phyloP scores from a whole-genome alignment of 75 land plant genomes.

The Sequoia sempervirens region DNA sequence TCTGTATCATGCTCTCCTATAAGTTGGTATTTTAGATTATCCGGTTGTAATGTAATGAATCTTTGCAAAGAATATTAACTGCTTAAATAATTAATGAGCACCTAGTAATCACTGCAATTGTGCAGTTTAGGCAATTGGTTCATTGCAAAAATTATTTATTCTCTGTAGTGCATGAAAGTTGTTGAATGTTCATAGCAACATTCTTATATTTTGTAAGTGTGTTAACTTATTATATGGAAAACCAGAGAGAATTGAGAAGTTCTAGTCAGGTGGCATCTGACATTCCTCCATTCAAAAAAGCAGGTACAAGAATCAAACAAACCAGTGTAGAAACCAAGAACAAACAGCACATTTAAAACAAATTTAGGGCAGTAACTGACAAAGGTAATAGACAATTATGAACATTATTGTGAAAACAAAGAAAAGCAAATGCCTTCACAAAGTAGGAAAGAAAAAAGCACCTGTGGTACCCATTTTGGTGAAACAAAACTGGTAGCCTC shows the following conservation, averaged over 20 bases:
- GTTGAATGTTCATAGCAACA: neutral
- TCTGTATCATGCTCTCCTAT: neutral
- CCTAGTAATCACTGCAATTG: neutral
- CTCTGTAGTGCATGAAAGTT: neutral
- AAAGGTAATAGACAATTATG: neutral
- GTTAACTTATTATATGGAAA: too few relatives aligned
- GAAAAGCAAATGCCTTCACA: neutral
- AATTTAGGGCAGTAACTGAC: neutral
- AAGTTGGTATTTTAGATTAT: neutral
- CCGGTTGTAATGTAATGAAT: neutral
- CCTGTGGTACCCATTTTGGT: conserved; percentile 99
- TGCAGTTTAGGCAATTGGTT: neutral
- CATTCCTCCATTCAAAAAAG: neutral
- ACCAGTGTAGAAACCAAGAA: neutral
- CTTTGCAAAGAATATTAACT: too few relatives aligned
- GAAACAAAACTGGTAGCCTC: conserved; percentile 99
- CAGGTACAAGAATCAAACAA: neutral
- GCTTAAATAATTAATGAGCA: neutral
- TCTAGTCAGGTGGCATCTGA: neutral
- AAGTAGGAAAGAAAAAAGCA: conserved; percentile 10
- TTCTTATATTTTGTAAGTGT: neutral
- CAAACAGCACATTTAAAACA: neutral
- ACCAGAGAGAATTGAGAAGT: neutral
- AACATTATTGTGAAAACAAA: neutral
- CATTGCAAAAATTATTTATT: neutral